Base-by-base conservation (phyloP, 805 yeast species). In the Candida easanensis region DNA sequence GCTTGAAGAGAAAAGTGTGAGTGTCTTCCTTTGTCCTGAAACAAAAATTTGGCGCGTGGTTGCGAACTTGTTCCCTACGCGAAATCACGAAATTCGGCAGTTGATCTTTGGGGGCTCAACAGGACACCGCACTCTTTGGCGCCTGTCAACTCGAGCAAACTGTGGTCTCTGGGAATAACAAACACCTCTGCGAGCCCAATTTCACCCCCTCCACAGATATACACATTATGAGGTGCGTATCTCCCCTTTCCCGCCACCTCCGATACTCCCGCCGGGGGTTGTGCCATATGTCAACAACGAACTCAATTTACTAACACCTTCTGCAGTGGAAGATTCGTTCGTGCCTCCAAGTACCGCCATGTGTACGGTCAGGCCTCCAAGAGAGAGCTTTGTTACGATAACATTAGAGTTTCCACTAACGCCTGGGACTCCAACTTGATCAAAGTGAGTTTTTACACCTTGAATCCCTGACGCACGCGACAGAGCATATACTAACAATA, bases 341-440 rank as follows among this genome's bases (percentile, higher is more conserved):
- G 98, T 69, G 96, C 97, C 18, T 91, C 98, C 9, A 93, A 93
- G 63, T 93, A 82, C 63, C 88, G 99, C 62, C 98, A 93, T 62
- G 97, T 93, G 18, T 93, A 76, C 64, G 98, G 98, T 33, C 97
- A 90, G 68, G 79, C 93, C 15, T 72, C 80, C 48, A 68, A 81
- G 70, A 71, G 56, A 46, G 76, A 71, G 47, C 54, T 68, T 25
- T 69, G 69, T 41, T 71, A 68, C 48, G 75, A 70, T 44, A 71
- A 71, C 51, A 53, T 86, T 52, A 82, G 79, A 57, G 77, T 84
- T 44, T 86, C 96, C 53, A 82, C 87, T 60, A 90, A 89, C 60
- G 99, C 98, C 1, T 93, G 96, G 87, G 99, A 93, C 65, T 86
- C 96, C 39, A 91, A 91, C 64, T 73, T 93, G 51, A 76, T 93